phyloP scores from a whole-genome alignment of 2,329 filamentous ascomycete species.

The Paecilomyces sp. region DNA sequence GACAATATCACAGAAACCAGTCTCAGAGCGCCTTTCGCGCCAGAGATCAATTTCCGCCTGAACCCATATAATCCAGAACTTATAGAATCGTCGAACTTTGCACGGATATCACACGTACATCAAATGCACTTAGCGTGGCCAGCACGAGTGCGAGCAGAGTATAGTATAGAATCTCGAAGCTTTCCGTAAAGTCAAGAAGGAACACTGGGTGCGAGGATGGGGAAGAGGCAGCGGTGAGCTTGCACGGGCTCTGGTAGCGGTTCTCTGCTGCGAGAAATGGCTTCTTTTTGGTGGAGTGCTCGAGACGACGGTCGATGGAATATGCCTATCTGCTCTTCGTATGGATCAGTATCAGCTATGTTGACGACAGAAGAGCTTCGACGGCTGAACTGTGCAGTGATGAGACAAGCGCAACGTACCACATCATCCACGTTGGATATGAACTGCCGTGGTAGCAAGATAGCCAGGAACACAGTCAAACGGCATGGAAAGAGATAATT shows the following conservation, averaged over 20 bases:
- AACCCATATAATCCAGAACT: background rate
- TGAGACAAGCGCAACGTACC: background rate
- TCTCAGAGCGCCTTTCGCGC: constrained; percentile 6
- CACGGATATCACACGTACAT: background rate
- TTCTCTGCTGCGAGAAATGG: background rate
- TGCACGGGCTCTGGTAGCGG: background rate
- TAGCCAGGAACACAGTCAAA: background rate
- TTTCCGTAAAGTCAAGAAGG: background rate
- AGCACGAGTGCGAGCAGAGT: background rate
- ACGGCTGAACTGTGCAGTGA: background rate
- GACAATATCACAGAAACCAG: constrained; percentile 3
- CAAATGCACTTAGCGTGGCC: background rate
- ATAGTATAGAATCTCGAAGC: background rate
- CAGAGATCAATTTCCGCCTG: background rate
- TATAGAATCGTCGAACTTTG: background rate
- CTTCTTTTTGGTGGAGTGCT: background rate
- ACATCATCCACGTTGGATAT: background rate
- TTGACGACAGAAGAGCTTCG: background rate
- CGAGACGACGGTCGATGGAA: background rate
- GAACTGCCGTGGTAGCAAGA: background rate
- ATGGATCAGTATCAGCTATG: background rate
- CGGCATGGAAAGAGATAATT: background rate
- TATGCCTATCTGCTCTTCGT: background rate
- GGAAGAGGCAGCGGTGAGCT: background rate
- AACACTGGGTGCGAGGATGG: background rate